A percentile compares a stretch with the other conserved stretches of the same genome.
Evolutionary conservation across 129 eudicot species (phyloP).

Genomic region (Pseudognaphalium luteoalbum): DNA sequence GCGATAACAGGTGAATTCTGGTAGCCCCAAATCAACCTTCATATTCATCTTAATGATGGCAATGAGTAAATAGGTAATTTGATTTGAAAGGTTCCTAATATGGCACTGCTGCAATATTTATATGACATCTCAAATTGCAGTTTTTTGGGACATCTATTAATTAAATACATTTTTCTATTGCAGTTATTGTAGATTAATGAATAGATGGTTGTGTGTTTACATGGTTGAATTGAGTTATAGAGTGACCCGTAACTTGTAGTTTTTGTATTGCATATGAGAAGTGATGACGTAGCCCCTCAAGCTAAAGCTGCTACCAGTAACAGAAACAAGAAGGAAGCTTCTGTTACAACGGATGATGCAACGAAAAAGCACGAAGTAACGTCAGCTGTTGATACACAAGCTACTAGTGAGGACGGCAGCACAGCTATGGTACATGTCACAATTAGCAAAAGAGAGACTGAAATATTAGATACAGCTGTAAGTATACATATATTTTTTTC

Average conservation of each 20-base stretch:
- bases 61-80: background rate
- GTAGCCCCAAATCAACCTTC: background rate
- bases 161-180: too few relatives aligned
- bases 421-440: constrained; percentile 42
- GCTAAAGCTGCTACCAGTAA: constrained; percentile 31
- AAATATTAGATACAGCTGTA: constrained; percentile 41
- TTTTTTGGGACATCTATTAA: too few relatives aligned
- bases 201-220: background rate
- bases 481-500: constrained; percentile 33
- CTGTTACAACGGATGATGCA: constrained; percentile 22
- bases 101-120: too few relatives aligned
- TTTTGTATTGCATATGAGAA: constrained; percentile 32
- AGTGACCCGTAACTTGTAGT: background rate
- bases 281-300: constrained; percentile 42
- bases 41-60: background rate
- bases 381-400: constrained; percentile 32
- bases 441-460: constrained; percentile 45
- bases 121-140: background rate
- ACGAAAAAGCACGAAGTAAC: constrained; percentile 40
- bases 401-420: constrained; percentile 34
- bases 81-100: background rate
- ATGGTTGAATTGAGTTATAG: constrained; percentile 3
- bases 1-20: too few relatives aligned
- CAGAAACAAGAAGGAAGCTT: constrained; percentile 38
- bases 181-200: background rate